Conservation (phyloP, 495 filamentous ascomycete species). For the Pyrenopolyporus hunteri region DNA sequence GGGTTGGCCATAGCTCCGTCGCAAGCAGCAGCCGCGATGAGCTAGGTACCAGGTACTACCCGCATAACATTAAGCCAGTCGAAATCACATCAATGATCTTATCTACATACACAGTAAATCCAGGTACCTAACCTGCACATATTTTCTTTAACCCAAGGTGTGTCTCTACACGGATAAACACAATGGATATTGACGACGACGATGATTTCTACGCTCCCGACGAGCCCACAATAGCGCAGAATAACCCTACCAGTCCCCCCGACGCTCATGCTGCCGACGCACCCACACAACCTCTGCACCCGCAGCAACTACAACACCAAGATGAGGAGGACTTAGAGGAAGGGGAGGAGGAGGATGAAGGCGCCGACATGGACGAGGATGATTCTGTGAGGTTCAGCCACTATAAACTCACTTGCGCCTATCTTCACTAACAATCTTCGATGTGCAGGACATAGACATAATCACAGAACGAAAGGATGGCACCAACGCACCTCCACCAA, state of each 20-base stretch:
- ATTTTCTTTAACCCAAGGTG: not conserved
- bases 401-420: not conserved
- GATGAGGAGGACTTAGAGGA: constrained; percentile 60
- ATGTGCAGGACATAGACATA: constrained; percentile 85
- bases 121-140: not conserved
- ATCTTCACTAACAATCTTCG: constrained; percentile 27
- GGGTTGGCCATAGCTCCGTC: not conserved
- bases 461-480: constrained; percentile 87
- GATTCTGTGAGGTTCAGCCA: constrained; percentile 49
- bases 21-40: not conserved
- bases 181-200: constrained; percentile 73
- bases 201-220: constrained; percentile 71
- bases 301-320: constrained; percentile 18
- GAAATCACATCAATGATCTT: too few relatives aligned
- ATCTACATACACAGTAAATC: not conserved
- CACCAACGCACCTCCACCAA: constrained; percentile 69
- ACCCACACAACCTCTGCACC: constrained; percentile 16
- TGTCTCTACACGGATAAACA: constrained; percentile 5
- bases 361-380: constrained; percentile 76
- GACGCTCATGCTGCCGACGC: not conserved
- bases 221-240: constrained; percentile 47
- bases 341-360: constrained; percentile 70
- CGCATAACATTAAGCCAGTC: too few relatives aligned
- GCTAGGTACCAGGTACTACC: too few relatives aligned
- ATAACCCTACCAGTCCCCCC: constrained; percentile 20